Evolutionary conservation across 148 eudicot genomes (phyloP).

Genomic region (Beta vulgaris): DNA sequence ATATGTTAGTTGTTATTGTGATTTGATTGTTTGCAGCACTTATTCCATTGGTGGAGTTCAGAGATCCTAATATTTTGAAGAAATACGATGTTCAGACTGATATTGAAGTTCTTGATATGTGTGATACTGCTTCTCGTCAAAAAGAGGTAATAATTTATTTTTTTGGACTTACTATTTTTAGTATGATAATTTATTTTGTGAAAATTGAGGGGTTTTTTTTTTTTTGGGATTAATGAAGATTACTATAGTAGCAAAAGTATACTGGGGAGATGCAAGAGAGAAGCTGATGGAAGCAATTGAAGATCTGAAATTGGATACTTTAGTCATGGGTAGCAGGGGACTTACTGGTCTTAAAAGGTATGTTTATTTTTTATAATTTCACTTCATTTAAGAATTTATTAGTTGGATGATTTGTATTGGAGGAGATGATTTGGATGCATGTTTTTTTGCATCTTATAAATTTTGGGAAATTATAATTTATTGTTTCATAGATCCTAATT

Average conservation of each 20-base stretch:
- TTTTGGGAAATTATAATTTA: neutral
- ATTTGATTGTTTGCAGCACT: constrained; percentile 45
- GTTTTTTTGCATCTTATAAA: too few species aligned
- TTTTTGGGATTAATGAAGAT: constrained; percentile 34
- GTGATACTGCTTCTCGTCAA: constrained; percentile 70
- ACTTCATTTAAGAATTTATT: neutral
- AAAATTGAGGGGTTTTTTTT: neutral
- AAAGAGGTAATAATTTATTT: constrained; percentile 48
- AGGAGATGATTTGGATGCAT: too few species aligned
- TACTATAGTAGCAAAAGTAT: constrained; percentile 53
- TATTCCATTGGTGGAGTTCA: constrained; percentile 78
- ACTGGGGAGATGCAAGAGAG: constrained; percentile 96
- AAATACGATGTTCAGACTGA: constrained; percentile 61
- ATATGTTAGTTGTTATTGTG: neutral
- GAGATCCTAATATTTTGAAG: constrained; percentile 64
- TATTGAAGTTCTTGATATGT: constrained; percentile 66
- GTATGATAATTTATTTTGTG: neutral
- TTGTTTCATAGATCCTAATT: too few species aligned
- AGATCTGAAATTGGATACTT: constrained; percentile 59
- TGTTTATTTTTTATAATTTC: neutral
- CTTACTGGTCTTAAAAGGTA: constrained; percentile 63
- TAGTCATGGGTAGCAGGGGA: constrained; percentile 97
- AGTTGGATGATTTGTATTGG: neutral
- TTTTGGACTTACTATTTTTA: neutral
- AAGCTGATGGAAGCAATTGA: constrained; percentile 63